A percentile compares a stretch with the other conserved stretches of the same genome.
phyloP scores from a whole-genome alignment of 306 rosid genomes.

The Prunus mongolica region DNA sequence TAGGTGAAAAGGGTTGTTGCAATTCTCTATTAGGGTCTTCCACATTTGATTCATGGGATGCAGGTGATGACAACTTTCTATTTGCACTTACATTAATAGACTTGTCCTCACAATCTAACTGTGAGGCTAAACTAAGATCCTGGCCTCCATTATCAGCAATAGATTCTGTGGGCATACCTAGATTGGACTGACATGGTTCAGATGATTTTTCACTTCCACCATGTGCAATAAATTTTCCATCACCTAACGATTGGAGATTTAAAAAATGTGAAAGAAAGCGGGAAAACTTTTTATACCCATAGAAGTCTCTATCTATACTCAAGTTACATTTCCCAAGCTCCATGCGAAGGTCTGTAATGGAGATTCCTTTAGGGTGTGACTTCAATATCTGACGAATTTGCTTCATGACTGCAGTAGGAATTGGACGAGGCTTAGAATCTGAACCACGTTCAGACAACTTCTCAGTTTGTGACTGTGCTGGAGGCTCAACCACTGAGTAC shows the following conservation, averaged over 20 bases:
- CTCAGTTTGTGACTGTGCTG: slow-evolving; percentile 22
- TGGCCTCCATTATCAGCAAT: slow-evolving; percentile 20
- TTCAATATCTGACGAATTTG: slow-evolving; percentile 37
- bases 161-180: slow-evolving; percentile 10
- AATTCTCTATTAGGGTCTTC: slow-evolving; percentile 19
- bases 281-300: slow-evolving; percentile 47
- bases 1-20: slow-evolving; percentile 12
- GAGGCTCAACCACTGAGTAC: slow-evolving; percentile 31
- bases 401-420: slow-evolving; percentile 38
- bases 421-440: slow-evolving; percentile 25
- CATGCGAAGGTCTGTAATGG: slow-evolving; percentile 35
- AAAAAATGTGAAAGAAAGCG: slow-evolving; percentile 48
- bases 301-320: slow-evolving; percentile 36
- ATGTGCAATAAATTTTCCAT: slow-evolving; percentile 25
- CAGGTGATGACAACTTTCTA: slow-evolving; percentile 15
- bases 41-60: slow-evolving; percentile 18
- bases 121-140: slow-evolving; percentile 18
- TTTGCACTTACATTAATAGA: slow-evolving; percentile 15
- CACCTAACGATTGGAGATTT: slow-evolving; percentile 22
- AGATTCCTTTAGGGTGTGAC: slow-evolving; percentile 56
- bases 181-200: slow-evolving; percentile 21
- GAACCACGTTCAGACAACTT: slow-evolving; percentile 30
- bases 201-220: slow-evolving; percentile 16
- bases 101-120: slow-evolving; percentile 25
- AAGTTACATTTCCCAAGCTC: slow-evolving; percentile 34